These are phyloP conservation scores for Tuber calosporum DNA, from an alignment of 495 filamentous ascomycete species.

Conservation along the genomic window DNA sequence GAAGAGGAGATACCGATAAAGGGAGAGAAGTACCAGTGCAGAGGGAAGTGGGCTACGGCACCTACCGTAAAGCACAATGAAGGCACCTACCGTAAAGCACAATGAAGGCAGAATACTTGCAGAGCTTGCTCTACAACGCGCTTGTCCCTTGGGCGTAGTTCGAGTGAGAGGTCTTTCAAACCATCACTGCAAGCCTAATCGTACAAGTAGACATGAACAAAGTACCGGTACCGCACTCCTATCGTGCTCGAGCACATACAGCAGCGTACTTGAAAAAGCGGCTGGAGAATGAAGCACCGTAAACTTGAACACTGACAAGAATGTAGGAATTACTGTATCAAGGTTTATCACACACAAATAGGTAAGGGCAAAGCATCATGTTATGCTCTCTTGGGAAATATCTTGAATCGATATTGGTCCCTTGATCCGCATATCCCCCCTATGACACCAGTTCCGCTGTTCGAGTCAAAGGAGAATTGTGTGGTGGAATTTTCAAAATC, in stretches of 20 bases:
- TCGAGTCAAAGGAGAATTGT: background rate
- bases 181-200: background rate
- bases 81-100: slow-evolving; percentile 19
- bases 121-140: background rate
- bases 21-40: slow-evolving; percentile 5
- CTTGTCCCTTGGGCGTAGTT: background rate
- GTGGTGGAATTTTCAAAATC: background rate
- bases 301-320: background rate
- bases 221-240: background rate
- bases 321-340: background rate
- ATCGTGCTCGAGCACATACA: background rate
- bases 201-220: background rate
- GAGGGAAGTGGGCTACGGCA: slow-evolving; percentile 17
- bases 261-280: background rate
- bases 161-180: background rate
- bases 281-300: background rate
- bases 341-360: background rate
- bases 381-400: background rate
- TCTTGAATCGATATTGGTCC: background rate
- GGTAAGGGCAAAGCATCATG: background rate
- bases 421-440: background rate
- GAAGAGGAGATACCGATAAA: background rate
- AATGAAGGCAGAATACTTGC: background rate
- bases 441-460: background rate
- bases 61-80: slow-evolving; percentile 14